phyloP scores from a whole-genome alignment of 371 early-diverging fungal species.

The Syncephalis fuscata region DNA sequence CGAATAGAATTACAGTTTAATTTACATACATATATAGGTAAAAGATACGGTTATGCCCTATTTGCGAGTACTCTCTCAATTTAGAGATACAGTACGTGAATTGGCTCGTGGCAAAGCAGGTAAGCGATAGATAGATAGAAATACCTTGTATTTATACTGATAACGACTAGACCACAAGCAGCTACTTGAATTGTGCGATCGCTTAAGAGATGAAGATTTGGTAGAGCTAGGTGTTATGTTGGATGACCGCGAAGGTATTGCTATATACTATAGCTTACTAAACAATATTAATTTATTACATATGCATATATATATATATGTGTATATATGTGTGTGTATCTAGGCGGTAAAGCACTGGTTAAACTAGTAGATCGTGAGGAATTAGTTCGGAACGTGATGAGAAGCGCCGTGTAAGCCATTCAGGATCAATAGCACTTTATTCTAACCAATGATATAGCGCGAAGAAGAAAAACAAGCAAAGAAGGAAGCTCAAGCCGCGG shows the following conservation, averaged over 20 bases:
- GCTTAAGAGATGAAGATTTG: conserved; percentile 72
- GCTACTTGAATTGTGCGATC: conserved; percentile 63
- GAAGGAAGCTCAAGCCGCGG: conserved; percentile 44
- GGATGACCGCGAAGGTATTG: conserved; percentile 71
- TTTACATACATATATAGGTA: conserved; percentile 8
- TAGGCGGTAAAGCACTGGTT: conserved; percentile 76
- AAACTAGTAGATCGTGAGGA: conserved; percentile 72
- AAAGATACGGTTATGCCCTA: conserved; percentile 72
- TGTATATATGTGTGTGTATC: no score
- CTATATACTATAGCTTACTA: neutral
- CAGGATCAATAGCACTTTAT: no score
- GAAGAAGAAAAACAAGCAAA: conserved; percentile 44
- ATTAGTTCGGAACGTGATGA: conserved; percentile 39
- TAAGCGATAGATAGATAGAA: conserved; percentile 1
- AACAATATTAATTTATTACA: no score
- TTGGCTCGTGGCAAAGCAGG: conserved; percentile 34
- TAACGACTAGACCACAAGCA: conserved; percentile 21
- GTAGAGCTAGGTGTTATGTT: conserved; percentile 73
- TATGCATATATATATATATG: no score
- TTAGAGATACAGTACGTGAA: conserved; percentile 75
- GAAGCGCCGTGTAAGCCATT: conserved; percentile 14
- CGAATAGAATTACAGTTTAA: neutral
- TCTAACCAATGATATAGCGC: conserved; percentile 21
- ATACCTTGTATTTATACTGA: neutral
- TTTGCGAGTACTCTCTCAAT: conserved; percentile 55